phyloP scores from a whole-genome alignment of 352 stramenopile genomes.

The Peronospora belbahrii region DNA sequence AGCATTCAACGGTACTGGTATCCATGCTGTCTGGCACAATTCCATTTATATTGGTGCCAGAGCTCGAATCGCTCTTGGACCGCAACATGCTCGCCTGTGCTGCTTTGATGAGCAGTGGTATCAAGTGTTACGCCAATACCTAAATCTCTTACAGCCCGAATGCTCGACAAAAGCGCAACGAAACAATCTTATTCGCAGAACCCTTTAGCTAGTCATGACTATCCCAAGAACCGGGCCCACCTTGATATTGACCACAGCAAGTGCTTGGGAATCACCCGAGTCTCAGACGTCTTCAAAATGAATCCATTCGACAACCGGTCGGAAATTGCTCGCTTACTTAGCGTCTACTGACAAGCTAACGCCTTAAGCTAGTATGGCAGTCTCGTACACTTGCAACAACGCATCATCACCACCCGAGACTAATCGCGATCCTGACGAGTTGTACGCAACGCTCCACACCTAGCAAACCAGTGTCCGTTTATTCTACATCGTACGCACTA shows the following conservation, averaged over 20 bases:
- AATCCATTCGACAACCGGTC: conserved; percentile 6
- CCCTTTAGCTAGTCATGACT: conserved; percentile 51
- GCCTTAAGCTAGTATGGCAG: conserved; percentile 33
- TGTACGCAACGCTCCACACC: conserved; percentile 90
- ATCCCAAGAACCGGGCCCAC: conserved; percentile 22
- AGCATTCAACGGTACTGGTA: too few relatives aligned
- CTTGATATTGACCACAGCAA: conserved; percentile 3
- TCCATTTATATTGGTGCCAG: too few relatives aligned
- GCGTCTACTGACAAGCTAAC: too few relatives aligned
- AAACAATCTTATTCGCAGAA: conserved; percentile 45
- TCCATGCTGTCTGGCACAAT: too few relatives aligned
- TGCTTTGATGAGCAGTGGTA: too few relatives aligned
- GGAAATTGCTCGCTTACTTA: neutral
- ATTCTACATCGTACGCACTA: neutral
- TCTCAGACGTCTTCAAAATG: conserved; percentile 3
- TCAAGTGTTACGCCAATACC: too few relatives aligned
- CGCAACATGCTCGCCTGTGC: too few relatives aligned
- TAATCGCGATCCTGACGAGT: conserved; percentile 68
- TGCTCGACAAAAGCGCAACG: too few relatives aligned
- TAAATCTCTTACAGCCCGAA: too few relatives aligned
- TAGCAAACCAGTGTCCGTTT: conserved; percentile 14
- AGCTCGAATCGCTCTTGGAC: too few relatives aligned
- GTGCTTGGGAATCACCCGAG: conserved; percentile 1
- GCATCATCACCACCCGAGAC: conserved; percentile 87
- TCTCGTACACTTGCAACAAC: conserved; percentile 87